phyloP scores from a whole-genome alignment of 2,329 filamentous ascomycete species.

The Claviceps purpurea region DNA sequence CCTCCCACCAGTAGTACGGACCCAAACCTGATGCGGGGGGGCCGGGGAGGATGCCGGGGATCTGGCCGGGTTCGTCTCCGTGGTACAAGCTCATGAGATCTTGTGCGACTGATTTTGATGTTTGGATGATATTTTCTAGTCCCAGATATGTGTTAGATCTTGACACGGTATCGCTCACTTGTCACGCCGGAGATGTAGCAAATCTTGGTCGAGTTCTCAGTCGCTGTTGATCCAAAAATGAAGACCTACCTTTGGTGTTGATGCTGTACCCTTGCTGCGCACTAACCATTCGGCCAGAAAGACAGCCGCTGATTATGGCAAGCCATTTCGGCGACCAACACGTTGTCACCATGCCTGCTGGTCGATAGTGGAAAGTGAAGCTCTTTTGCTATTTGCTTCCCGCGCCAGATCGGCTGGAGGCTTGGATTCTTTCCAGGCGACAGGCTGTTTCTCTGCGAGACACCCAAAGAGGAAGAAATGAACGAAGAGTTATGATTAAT shows the following conservation, averaged over 20 bases:
- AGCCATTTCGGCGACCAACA: not conserved
- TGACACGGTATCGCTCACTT: too few relatives aligned
- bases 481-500: not conserved
- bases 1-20: constrained; percentile 50
- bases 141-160: not conserved
- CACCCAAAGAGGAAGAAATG: not conserved
- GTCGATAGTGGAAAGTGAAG: not conserved
- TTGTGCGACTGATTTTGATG: constrained; percentile 19
- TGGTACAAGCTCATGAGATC: constrained; percentile 25
- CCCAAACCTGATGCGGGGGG: constrained; percentile 19
- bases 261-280: constrained; percentile 17
- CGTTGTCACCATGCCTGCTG: not conserved
- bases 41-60: constrained; percentile 25
- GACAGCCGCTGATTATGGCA: not conserved
- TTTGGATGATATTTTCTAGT: constrained; percentile 17
- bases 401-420: not conserved
- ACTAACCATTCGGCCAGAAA: constrained; percentile 3
- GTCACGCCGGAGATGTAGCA: not conserved
- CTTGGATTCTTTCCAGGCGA: not conserved
- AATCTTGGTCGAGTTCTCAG: not conserved
- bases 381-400: not conserved
- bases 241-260: constrained; percentile 15
- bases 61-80: constrained; percentile 22
- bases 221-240: not conserved
- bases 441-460: not conserved